These are phyloP conservation scores for Fusarium staphyleae DNA, from an alignment of 2,329 filamentous ascomycete species.

Conservation along the genomic window DNA sequence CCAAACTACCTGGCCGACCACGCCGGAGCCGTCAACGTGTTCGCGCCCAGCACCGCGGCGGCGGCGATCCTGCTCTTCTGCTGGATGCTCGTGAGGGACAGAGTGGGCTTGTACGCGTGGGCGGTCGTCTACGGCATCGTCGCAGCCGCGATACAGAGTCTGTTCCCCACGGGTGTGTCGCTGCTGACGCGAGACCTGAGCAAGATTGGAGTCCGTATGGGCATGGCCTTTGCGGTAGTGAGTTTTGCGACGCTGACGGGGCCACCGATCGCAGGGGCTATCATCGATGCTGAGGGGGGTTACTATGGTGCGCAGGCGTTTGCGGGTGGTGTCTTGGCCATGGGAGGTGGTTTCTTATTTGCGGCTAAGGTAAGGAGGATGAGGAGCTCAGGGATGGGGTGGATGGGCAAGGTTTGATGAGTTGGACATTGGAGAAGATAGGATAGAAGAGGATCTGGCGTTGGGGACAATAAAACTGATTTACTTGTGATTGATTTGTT, in stretches of 20 bases:
- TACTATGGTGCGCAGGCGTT: slow-evolving; percentile 60
- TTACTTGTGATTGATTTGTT: neutral
- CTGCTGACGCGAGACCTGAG: slow-evolving; percentile 60
- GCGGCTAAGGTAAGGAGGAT: slow-evolving; percentile 50
- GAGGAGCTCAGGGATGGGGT: slow-evolving; percentile 48
- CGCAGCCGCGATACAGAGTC: slow-evolving; percentile 66
- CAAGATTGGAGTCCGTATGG: slow-evolving; percentile 62
- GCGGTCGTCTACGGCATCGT: slow-evolving; percentile 67
- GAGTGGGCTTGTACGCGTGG: slow-evolving; percentile 66
- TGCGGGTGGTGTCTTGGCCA: slow-evolving; percentile 51
- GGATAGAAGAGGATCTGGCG: neutral
- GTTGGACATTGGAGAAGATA: too few species aligned
- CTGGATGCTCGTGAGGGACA: slow-evolving; percentile 64
- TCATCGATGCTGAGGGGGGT: slow-evolving; percentile 53
- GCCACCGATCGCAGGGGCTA: slow-evolving; percentile 58
- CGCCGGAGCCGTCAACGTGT: slow-evolving; percentile 66
- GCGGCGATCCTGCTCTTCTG: slow-evolving; percentile 56
- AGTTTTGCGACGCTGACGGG: slow-evolving; percentile 62
- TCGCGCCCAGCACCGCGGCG: slow-evolving; percentile 56
- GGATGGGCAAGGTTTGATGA: slow-evolving; percentile 50
- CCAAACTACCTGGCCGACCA: slow-evolving; percentile 66
- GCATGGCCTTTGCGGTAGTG: slow-evolving; percentile 65
- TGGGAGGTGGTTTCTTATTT: slow-evolving; percentile 51
- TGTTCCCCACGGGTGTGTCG: slow-evolving; percentile 68
- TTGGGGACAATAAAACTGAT: neutral